Percentiles rank a stretch among this genome's conserved stretches.
These are phyloP conservation scores for Ophiostoma piceae DNA, from an alignment of 2,329 filamentous ascomycete genomes.

Conservation along the genomic window DNA sequence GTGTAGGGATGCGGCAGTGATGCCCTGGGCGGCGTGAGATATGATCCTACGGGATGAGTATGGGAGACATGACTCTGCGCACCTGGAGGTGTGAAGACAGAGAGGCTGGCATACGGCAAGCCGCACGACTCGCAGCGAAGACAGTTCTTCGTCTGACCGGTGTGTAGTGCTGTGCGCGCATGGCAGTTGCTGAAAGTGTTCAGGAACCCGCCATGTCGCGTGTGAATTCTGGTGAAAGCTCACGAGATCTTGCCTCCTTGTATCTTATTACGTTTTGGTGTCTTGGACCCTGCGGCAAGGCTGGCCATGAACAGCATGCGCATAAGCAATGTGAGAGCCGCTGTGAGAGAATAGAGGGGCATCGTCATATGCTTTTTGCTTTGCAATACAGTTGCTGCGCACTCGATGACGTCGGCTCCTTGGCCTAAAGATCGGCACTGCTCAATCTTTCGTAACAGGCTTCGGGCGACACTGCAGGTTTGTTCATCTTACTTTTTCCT, in stretches of 20 bases:
- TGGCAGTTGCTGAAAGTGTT: neutral
- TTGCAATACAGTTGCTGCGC: neutral
- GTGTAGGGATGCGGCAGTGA: neutral
- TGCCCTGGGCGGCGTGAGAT: neutral
- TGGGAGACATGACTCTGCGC: neutral
- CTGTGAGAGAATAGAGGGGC: neutral
- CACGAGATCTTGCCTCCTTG: neutral
- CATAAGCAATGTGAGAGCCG: neutral
- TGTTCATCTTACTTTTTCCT: neutral
- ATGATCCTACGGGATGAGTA: neutral
- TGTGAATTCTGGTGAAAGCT: neutral
- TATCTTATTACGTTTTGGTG: neutral
- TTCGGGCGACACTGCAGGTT: neutral
- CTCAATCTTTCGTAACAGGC: neutral
- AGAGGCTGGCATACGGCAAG: neutral
- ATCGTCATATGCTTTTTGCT: neutral
- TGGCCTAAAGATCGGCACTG: neutral
- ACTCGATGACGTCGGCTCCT: neutral
- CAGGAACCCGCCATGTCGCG: neutral
- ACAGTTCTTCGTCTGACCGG: neutral
- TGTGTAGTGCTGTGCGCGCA: neutral
- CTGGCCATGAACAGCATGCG: neutral
- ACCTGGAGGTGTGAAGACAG: neutral
- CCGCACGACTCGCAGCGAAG: neutral
- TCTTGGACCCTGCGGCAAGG: neutral